Evolutionary conservation across 495 filamentous ascomycete genomes (phyloP).

Genomic region (Entonaema liquescens): DNA sequence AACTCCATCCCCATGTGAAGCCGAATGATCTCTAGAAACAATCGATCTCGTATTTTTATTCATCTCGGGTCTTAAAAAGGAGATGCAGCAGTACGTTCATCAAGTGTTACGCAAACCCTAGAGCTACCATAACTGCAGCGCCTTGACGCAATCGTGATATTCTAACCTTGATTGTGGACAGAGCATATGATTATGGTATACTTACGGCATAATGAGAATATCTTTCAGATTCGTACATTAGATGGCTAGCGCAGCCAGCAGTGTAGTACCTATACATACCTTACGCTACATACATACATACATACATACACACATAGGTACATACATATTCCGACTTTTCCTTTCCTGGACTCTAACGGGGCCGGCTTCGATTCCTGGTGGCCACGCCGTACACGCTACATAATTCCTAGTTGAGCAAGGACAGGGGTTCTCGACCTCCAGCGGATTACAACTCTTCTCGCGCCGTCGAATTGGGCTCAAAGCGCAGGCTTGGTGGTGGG

Average conservation of each 20-base stretch:
- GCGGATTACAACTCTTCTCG: slow-evolving; percentile 38
- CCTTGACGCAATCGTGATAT: slow-evolving; percentile 25
- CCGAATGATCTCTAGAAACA: neutral
- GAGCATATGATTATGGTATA: slow-evolving; percentile 14
- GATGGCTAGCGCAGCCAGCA: too few relatives aligned
- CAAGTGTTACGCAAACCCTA: slow-evolving; percentile 8
- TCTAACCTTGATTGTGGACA: neutral
- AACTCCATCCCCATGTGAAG: neutral
- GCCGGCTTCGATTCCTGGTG: slow-evolving; percentile 39
- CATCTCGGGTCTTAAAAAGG: slow-evolving; percentile 4
- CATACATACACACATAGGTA: neutral
- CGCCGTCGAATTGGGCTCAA: slow-evolving; percentile 40
- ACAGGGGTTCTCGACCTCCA: slow-evolving; percentile 26
- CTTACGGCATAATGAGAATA: slow-evolving; percentile 9
- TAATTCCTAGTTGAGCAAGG: slow-evolving; percentile 22
- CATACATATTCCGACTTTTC: slow-evolving; percentile 24
- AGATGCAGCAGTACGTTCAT: slow-evolving; percentile 1
- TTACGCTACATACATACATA: neutral
- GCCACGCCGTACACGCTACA: slow-evolving; percentile 12
- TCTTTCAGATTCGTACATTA: neutral
- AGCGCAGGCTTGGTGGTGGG: slow-evolving; percentile 23
- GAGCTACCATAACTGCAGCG: neutral
- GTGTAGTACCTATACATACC: neutral
- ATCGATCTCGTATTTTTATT: slow-evolving; percentile 23
- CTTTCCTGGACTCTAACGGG: slow-evolving; percentile 22